Evolutionary conservation across 441 rosid genomes (phyloP), one percentile per base, ranked within the genome.

Genomic region (Populus hybrid): DNA sequence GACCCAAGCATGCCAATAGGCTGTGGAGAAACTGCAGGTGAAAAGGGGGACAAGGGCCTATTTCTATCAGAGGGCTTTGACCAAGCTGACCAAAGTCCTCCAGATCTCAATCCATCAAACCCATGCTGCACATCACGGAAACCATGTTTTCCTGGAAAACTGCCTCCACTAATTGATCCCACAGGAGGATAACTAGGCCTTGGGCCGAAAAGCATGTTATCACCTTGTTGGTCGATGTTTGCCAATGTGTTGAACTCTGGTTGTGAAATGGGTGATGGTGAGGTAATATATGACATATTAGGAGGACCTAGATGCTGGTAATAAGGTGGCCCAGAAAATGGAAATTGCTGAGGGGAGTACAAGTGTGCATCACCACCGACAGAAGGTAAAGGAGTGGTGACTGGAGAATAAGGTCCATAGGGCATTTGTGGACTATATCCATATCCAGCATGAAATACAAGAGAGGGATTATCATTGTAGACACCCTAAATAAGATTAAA

Each of bases 391-490:
- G 89, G 89, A 53, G 89, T 72, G 61, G 88, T 87, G 64, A 87
- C 86, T 0, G 90, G 88, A 68, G 92, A 86, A 76, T 82, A 89
- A 56, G 87, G 90, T 33, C 90, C 92, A 74, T 84, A 86, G 33
- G 96, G 98, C 92, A 93, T 89, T 84, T 89, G 94, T 0, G 98
- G 93, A 82, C 88, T 86, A 86, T 92, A 93, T 68, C 94, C 93
- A 80, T 89, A 93, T 79, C 94, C 98, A 59, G 92, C 73, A 80
- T 93, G 98, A 84, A 84, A 93, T 12, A 93, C 86, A 69, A 93
- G 80, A 42, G 96, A 89, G 66, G 91, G 88, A 85, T 85, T 92
- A 70, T 93, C 96, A 40, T 88, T 92, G 88, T 88, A 92, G 72
- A 93, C 83, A 80, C 91, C 94, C 98, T 93, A 82, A 36, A 45